Percentiles rank a stretch among this genome's conserved stretches.
Conservation (phyloP, 768 basidiomycete species). For the Boletus sp. region DNA sequence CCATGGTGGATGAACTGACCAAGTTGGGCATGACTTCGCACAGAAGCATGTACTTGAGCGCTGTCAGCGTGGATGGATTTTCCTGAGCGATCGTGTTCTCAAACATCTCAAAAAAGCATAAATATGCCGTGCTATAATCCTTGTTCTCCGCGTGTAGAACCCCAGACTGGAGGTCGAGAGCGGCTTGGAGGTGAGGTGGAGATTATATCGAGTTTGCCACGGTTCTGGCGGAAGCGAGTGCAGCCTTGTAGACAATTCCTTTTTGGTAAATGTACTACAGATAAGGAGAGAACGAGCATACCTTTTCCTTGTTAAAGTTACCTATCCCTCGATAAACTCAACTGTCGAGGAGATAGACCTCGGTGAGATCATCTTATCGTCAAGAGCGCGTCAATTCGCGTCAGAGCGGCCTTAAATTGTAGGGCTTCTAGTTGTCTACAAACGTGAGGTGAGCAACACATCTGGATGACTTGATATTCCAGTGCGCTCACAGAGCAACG, state of each 20-base stretch:
- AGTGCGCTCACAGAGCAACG: conserved; percentile 57
- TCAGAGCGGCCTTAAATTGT: conserved; percentile 75
- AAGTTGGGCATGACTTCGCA: conserved; percentile 98
- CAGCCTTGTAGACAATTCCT: conserved; percentile 49
- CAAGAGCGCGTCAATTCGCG: conserved; percentile 82
- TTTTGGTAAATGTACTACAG: neutral
- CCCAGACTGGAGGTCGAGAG: conserved; percentile 68
- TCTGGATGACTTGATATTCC: neutral
- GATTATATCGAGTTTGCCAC: conserved; percentile 97
- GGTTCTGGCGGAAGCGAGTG: conserved; percentile 85
- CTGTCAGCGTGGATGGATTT: conserved; percentile 72
- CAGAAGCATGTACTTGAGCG: conserved; percentile 95
- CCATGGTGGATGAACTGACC: conserved; percentile 45
- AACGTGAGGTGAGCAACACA: conserved; percentile 5
- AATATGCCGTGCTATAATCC: conserved; percentile 95
- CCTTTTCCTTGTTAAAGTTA: conserved; percentile 90
- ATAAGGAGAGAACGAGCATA: conserved; percentile 27
- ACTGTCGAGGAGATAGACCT: conserved; percentile 93
- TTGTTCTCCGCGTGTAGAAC: conserved; percentile 95
- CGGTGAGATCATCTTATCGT: conserved; percentile 98
- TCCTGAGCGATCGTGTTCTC: conserved; percentile 83
- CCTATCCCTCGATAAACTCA: conserved; percentile 86
- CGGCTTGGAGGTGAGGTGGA: conserved; percentile 62
- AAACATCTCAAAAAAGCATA: conserved; percentile 96
- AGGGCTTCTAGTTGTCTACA: conserved; percentile 69